Evolutionary conservation across 2,329 filamentous ascomycete genomes (phyloP), one percentile per base, ranked within the genome.

Genomic region (Fusarium sarcochroum): DNA sequence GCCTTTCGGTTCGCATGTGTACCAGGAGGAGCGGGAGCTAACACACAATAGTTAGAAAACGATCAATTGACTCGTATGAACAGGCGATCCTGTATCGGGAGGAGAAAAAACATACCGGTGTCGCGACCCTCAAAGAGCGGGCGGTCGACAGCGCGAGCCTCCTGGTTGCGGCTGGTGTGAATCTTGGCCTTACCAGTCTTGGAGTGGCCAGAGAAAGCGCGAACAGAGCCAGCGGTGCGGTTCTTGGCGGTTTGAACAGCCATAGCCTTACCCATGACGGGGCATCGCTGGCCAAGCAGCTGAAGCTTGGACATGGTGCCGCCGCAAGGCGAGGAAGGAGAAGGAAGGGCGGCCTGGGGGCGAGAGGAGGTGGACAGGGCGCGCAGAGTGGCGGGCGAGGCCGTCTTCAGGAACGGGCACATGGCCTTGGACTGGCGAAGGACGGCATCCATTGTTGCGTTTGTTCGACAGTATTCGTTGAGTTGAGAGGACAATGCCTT

Each of bases 201-300:
- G 71, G 80, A 77, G 70, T 85, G 81, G 56, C 81, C 79, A 58
- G 84, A 84, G 69, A 87, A 82, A 69, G 84, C 80, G 63, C 87
- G 83, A 68, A 87, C 79, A 60, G 82, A 83, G 52, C 85, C 80
- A 63, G 83, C 80, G 52, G 81, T 81, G 52, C 84, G 81, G 49
- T 84, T 79, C 76, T 86, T 86, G 67, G 88, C 85, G 45, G 87
- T 87, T 86, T 98, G 95, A 38, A 98, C 91, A 65, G 93, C 92
- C 79, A 99, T 89, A 41, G 96, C 96, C 87, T 98, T 97, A 80
- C 94, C 95, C 96, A 99, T 99, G 81, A 99, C 91, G 61, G 96
- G 96, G 87, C 96, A 99, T 80, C 95, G 93, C 78, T 94, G 91
- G 76, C 93, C 96, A 77, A 97, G 90, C 73, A 96, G 89, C 85